These are phyloP conservation scores for Verticillium dahliae DNA, from an alignment of 2,329 filamentous ascomycete species.

Conservation along the genomic window DNA sequence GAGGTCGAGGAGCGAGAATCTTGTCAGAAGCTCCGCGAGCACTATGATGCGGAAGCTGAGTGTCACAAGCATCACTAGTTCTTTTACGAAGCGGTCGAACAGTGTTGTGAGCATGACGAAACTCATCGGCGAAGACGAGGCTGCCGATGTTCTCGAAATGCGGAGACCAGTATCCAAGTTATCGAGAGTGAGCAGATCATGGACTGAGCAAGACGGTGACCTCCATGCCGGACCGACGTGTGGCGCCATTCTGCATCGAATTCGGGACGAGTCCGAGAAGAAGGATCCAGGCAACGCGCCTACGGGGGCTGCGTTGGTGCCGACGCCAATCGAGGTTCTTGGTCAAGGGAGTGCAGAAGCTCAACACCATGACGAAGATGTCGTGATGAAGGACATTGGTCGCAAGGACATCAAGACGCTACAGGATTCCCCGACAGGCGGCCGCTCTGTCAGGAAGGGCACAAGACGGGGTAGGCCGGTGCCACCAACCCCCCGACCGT, in stretches of 20 bases:
- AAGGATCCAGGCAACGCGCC: constrained; percentile 6
- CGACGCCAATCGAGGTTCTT: background rate
- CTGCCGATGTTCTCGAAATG: constrained; percentile 3
- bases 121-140: constrained; percentile 20
- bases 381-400: background rate
- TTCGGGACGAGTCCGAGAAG: constrained; percentile 17
- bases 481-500: background rate
- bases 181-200: constrained; percentile 1
- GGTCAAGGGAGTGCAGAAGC: background rate
- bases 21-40: constrained; percentile 73
- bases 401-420: background rate
- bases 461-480: background rate
- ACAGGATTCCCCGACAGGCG: background rate
- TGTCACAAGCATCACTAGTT: constrained; percentile 69
- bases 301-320: background rate
- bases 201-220: constrained; percentile 3
- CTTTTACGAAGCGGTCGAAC: constrained; percentile 65
- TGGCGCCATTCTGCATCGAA: constrained; percentile 14
- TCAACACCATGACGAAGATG: background rate
- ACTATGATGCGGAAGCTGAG: constrained; percentile 85
- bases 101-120: constrained; percentile 38
- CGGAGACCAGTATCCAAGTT: constrained; percentile 1
- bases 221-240: constrained; percentile 7
- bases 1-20: constrained; percentile 59
- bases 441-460: background rate